Evolutionary conservation across 495 filamentous ascomycete species (phyloP).

Genomic region (Physcia stellaris): DNA sequence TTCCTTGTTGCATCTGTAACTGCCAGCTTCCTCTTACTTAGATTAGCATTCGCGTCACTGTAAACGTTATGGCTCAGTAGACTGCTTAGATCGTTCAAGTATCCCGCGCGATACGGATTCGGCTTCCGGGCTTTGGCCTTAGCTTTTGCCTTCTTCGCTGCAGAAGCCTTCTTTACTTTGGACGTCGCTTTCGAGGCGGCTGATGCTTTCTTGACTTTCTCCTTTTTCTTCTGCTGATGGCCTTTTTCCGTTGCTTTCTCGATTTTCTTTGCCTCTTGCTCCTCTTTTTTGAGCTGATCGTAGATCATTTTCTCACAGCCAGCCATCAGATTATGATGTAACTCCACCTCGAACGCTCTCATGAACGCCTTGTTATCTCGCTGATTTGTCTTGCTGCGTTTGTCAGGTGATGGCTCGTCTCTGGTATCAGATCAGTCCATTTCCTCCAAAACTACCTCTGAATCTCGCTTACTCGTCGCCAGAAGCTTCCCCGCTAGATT

Average conservation of each 20-base stretch:
- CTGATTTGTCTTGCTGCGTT: slow-evolving; percentile 1
- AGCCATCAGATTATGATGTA: too few relatives aligned
- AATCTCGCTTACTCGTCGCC: not conserved
- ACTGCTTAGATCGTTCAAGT: slow-evolving; percentile 3
- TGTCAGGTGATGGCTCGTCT: not conserved
- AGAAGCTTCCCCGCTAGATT: slow-evolving; percentile 1
- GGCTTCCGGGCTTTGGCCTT: not conserved
- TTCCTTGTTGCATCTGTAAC: not conserved
- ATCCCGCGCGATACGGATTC: not conserved
- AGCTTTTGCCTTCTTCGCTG: slow-evolving; percentile 9
- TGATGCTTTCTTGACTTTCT: too few relatives aligned
- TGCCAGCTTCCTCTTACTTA: not conserved
- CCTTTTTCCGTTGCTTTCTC: not conserved
- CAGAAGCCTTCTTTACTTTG: slow-evolving; percentile 8
- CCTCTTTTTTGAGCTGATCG: slow-evolving; percentile 3
- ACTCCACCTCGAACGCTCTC: slow-evolving; percentile 18
- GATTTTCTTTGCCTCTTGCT: slow-evolving; percentile 9
- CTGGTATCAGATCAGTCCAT: not conserved
- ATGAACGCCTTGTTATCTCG: slow-evolving; percentile 15
- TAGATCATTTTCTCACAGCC: slow-evolving; percentile 11
- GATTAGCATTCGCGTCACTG: slow-evolving; percentile 7
- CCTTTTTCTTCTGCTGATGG: not conserved
- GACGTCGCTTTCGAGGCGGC: too few relatives aligned
- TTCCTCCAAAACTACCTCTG: not conserved
- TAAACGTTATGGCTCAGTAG: slow-evolving; percentile 9